Evolutionary conservation across 164 flowering plant genomes (phyloP).

Genomic region (Liriodendron chinense): DNA sequence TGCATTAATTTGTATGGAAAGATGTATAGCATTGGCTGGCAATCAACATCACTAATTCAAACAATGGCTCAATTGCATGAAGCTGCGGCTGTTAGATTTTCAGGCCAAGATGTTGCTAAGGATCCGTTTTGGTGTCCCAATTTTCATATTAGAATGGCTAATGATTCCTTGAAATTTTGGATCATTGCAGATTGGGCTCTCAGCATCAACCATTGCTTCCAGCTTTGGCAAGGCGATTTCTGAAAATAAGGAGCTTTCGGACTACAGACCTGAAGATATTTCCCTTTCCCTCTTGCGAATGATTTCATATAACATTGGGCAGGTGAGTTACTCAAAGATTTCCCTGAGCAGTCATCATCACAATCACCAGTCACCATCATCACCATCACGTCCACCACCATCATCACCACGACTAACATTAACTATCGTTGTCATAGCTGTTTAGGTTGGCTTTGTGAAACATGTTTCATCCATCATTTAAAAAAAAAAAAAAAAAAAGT

Average conservation of each 20-base stretch:
- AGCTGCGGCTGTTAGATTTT: neutral
- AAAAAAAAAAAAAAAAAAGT: no score
- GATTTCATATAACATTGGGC: conserved; percentile 98
- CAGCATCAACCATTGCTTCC: conserved; percentile 97
- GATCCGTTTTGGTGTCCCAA: neutral
- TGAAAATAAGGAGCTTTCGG: conserved; percentile 84
- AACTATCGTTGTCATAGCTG: no score
- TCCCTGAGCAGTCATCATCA: no score
- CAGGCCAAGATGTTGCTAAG: neutral
- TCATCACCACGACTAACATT: no score
- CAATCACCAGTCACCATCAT: no score
- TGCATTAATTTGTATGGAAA: neutral
- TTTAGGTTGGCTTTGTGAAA: no score
- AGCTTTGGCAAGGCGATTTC: conserved; percentile 95
- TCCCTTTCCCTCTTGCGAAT: conserved; percentile 88
- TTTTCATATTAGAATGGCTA: neutral
- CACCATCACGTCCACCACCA: no score
- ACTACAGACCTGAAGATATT: conserved; percentile 96
- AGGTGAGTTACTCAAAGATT: conserved; percentile 41
- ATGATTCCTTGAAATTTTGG: neutral
- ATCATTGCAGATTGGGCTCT: conserved; percentile 76
- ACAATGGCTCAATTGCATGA: neutral
- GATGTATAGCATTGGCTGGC: neutral
- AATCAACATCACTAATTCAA: neutral
- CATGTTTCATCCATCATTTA: no score